Percentiles rank a stretch among this genome's conserved stretches.
Evolutionary conservation across 768 basidiomycete genomes (phyloP).

Genomic region (Erythrobasidium yunnanense): DNA sequence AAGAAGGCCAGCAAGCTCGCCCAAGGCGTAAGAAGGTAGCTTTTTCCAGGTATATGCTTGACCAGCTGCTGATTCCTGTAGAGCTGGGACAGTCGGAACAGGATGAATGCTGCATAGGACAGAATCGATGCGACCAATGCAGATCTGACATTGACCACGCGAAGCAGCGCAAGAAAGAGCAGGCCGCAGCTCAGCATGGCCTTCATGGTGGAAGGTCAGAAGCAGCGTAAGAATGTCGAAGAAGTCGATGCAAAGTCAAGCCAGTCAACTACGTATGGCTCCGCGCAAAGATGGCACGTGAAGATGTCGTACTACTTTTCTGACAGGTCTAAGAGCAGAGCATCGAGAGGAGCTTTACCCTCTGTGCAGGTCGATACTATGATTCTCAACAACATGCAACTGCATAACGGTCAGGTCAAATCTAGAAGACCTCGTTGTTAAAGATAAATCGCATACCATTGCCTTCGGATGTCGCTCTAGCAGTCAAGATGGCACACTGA

Average conservation of each 20-base stretch:
- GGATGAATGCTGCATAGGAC: slow-evolving; percentile 12
- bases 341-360: too few species aligned
- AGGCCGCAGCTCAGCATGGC: neutral
- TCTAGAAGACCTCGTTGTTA: slow-evolving; percentile 22
- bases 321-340: too few species aligned
- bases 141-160: neutral
- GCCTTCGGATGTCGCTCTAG: slow-evolving; percentile 3
- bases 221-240: too few species aligned
- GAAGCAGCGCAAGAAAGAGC: neutral
- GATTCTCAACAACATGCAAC: too few species aligned
- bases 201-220: too few species aligned
- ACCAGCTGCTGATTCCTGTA: neutral
- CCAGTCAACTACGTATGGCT: too few species aligned
- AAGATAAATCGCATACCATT: slow-evolving; percentile 18
- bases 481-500: slow-evolving; percentile 1
- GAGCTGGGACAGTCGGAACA: neutral
- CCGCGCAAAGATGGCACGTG: too few species aligned
- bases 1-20: neutral
- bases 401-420: too few species aligned
- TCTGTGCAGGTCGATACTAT: too few species aligned
- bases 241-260: too few species aligned
- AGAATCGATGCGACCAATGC: neutral
- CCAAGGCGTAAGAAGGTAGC: slow-evolving; percentile 19
- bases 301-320: too few species aligned
- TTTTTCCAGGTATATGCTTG: slow-evolving; percentile 5